Evolutionary conservation across 805 yeast genomes (phyloP).

Genomic region (Candida pseudoglaebosa): DNA sequence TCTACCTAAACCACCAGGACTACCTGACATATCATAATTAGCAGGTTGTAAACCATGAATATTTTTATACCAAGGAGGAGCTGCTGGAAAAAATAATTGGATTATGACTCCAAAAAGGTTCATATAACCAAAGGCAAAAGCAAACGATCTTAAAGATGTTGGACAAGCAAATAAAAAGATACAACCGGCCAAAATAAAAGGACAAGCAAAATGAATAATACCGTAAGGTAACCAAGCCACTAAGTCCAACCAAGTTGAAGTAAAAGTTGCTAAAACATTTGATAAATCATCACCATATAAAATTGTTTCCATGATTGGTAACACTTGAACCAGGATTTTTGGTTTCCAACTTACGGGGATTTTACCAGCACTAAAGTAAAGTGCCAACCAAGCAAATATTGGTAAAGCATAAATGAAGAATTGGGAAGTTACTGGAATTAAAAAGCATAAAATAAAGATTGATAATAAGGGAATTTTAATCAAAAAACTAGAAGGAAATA

Average conservation of each 20-base stretch:
- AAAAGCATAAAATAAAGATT: conserved; percentile 44
- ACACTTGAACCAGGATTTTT: conserved; percentile 79
- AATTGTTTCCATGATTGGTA: conserved; percentile 90
- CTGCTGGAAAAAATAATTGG: conserved; percentile 85
- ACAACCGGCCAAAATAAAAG: conserved; percentile 77
- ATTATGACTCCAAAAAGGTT: conserved; percentile 79
- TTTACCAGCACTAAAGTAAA: conserved; percentile 72
- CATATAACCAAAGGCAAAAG: conserved; percentile 93
- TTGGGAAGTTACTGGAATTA: conserved; percentile 75
- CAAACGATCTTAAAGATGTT: conserved; percentile 73
- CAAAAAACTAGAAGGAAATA: conserved; percentile 53
- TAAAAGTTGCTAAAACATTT: conserved; percentile 72
- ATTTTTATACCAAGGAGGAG: conserved; percentile 96
- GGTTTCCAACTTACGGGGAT: conserved; percentile 77
- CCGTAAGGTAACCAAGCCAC: conserved; percentile 97
- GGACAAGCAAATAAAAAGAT: conserved; percentile 92
- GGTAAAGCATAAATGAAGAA: conserved; percentile 83
- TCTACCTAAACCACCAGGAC: conserved; percentile 92
- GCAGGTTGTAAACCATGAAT: conserved; percentile 86
- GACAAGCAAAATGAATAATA: conserved; percentile 81
- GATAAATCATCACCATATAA: conserved; percentile 88
- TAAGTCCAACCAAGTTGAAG: conserved; percentile 65
- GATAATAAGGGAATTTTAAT: conserved; percentile 36
- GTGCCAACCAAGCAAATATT: conserved; percentile 77
- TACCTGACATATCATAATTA: conserved; percentile 84